Evolutionary conservation across 2,329 filamentous ascomycete species (phyloP).

Genomic region (Colletotrichum simmondsii): DNA sequence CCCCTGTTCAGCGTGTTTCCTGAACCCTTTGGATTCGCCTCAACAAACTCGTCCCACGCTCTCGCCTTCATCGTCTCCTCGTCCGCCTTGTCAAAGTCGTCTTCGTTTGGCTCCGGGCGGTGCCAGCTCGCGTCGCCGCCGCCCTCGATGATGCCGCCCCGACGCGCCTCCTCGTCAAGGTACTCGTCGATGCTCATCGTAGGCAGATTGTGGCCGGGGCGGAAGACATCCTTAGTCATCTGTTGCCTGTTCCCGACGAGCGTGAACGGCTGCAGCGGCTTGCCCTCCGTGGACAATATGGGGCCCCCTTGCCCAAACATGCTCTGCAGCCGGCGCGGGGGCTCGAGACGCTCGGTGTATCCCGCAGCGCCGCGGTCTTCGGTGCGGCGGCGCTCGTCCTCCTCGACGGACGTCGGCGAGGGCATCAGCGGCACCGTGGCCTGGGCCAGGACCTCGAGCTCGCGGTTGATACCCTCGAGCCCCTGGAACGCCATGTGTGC

Average conservation of each 20-base stretch:
- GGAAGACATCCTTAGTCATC: constrained; percentile 83
- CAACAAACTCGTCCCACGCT: constrained; percentile 94
- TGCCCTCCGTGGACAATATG: constrained; percentile 81
- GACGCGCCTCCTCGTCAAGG: constrained; percentile 85
- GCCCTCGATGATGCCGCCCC: constrained; percentile 91
- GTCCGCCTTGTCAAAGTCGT: constrained; percentile 88
- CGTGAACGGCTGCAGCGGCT: constrained; percentile 91
- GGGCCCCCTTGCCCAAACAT: constrained; percentile 68
- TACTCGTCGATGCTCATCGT: constrained; percentile 99
- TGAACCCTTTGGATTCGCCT: constrained; percentile 86
- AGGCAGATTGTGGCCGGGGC: constrained; percentile 89
- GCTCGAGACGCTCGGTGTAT: constrained; percentile 82
- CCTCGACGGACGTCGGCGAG: constrained; percentile 59
- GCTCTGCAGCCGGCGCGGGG: constrained; percentile 62
- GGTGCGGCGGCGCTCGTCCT: constrained; percentile 53
- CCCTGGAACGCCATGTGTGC: constrained; percentile 86
- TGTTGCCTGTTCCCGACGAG: constrained; percentile 82
- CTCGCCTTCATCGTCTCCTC: constrained; percentile 92
- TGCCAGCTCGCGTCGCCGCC: constrained; percentile 81
- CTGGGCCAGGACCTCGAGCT: constrained; percentile 82
- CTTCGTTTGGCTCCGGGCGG: constrained; percentile 83
- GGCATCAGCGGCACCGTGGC: constrained; percentile 67
- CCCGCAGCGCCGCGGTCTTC: constrained; percentile 52
- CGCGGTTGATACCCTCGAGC: constrained; percentile 87
- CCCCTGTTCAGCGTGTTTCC: constrained; percentile 88